phyloP scores from a whole-genome alignment of 257 asterid species.

The Petunia axillaris region DNA sequence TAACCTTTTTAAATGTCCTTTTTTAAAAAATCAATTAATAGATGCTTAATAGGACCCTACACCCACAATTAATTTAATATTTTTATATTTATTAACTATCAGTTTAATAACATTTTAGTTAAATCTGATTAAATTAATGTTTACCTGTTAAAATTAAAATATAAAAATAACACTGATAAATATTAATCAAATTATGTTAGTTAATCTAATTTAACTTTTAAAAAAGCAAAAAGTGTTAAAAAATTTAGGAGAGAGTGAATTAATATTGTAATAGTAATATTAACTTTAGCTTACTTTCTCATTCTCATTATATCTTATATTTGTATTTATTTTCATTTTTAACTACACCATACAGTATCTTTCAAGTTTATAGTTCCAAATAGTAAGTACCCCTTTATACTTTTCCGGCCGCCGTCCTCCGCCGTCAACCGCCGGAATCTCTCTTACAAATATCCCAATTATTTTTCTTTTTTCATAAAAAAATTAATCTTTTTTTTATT shows the following conservation, averaged over 20 bases:
- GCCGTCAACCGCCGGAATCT: conserved; percentile 25
- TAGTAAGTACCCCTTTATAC: conserved; percentile 22
- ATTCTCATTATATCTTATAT: conserved; percentile 21
- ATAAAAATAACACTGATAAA: not conserved
- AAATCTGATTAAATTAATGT: not conserved
- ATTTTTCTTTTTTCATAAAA: not conserved
- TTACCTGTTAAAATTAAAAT: not conserved
- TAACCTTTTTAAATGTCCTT: conserved; percentile 11
- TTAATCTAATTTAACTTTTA: conserved; percentile 15
- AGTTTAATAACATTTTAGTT: not conserved
- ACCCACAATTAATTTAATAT: not conserved
- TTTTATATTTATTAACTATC: not conserved
- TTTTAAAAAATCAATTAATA: not conserved
- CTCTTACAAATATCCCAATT: conserved; percentile 6
- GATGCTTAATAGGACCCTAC: not conserved
- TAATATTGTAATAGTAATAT: conserved; percentile 24
- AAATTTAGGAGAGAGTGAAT: conserved; percentile 6
- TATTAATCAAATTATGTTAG: not conserved
- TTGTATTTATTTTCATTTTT: conserved; percentile 23
- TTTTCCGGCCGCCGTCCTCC: conserved; percentile 32
- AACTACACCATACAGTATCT: conserved; percentile 29
- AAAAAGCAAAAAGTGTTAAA: conserved; percentile 21
- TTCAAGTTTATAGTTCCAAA: conserved; percentile 24
- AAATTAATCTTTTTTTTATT: not conserved
- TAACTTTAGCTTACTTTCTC: conserved; percentile 25